Evolutionary conservation across 2,329 filamentous ascomycete genomes (phyloP), one percentile per base, ranked within the genome.

Genomic region (Tetracladium maxilliforme): DNA sequence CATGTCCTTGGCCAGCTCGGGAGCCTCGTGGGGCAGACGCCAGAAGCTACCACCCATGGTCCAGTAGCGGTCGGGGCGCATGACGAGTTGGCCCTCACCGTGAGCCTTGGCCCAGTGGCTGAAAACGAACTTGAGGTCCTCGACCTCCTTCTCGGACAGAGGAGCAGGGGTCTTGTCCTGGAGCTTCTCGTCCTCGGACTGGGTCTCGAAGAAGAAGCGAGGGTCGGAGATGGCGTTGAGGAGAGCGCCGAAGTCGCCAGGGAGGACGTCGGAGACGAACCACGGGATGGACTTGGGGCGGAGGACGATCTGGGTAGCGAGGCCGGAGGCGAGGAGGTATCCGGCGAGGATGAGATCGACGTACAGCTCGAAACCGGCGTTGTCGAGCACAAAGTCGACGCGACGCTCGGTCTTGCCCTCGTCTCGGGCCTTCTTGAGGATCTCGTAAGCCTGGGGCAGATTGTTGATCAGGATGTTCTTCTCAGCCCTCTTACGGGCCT

Each of bases 221-320:
- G 90, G 81, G 37, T 73, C 65, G 6, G 75, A 69, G n/a, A 98
- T 64, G 5, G 78, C 81, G 33, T 68, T 72, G 25, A 98, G 68
- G 3, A 95, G 65, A n/a, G 76, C 72, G 2, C 61, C 64, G 40
- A 95, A 94, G 52, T 98, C 90, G 20, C 59, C 64, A 0, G 87
- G 86, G 8, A 93, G 53, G 4, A 95, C 90, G 42, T 98, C 90
- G 1, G 84, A 94, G 23, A 98, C 90, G 45, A 95, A 98, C 90
- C 90, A 98, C 1, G 90, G 90, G 30, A 98, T 86, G 13, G 73
- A 76, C 56, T 98, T 98, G 25, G 90, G 86, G 43, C 93, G 86
- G 7, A 98, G 65, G 12, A 95, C 73, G 10, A 98, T 64, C 14
- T 72, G 71, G 0, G 86, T 94, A 1, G 90, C 90, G 6, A 98